These are phyloP conservation scores for Draba incana DNA, from an alignment of 345 rosid genomes.

Conservation along the genomic window DNA sequence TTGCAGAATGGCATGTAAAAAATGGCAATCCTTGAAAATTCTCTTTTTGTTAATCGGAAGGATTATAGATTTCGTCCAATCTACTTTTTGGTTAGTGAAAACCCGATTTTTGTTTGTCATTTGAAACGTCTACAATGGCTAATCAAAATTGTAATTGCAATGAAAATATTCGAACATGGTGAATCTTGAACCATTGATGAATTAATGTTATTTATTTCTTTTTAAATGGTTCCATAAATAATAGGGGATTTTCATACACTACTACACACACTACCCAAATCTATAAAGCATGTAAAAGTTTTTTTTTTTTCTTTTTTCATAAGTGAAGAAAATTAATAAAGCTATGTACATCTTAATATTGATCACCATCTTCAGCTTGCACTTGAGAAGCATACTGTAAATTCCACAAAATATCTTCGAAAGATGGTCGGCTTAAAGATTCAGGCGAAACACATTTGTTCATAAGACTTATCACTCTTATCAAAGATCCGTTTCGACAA, in stretches of 20 bases:
- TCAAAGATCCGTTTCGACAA: slow-evolving; percentile 74
- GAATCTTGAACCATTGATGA: no score
- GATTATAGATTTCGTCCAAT: no score
- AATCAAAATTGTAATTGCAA: no score
- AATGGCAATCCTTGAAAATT: no score
- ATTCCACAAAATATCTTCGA: slow-evolving; percentile 94
- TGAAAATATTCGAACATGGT: no score
- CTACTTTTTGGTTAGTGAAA: no score
- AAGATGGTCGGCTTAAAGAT: slow-evolving; percentile 71
- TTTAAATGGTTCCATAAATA: slow-evolving; percentile 14
- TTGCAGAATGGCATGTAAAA: no score
- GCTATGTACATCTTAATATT: slow-evolving; percentile 39
- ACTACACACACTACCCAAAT: slow-evolving; percentile 30
- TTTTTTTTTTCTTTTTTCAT: neutral
- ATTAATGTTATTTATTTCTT: neutral
- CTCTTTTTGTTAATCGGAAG: no score
- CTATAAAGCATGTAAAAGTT: slow-evolving; percentile 2
- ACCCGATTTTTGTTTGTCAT: no score
- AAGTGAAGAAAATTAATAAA: slow-evolving; percentile 12
- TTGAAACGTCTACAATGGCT: no score
- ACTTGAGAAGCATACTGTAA: slow-evolving; percentile 91
- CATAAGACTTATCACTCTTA: slow-evolving; percentile 67
- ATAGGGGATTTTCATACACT: neutral
- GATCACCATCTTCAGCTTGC: slow-evolving; percentile 76
- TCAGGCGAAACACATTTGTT: slow-evolving; percentile 83